Evolutionary conservation across 2,329 filamentous ascomycete genomes (phyloP).

Genomic region (Neurospora crassa): DNA sequence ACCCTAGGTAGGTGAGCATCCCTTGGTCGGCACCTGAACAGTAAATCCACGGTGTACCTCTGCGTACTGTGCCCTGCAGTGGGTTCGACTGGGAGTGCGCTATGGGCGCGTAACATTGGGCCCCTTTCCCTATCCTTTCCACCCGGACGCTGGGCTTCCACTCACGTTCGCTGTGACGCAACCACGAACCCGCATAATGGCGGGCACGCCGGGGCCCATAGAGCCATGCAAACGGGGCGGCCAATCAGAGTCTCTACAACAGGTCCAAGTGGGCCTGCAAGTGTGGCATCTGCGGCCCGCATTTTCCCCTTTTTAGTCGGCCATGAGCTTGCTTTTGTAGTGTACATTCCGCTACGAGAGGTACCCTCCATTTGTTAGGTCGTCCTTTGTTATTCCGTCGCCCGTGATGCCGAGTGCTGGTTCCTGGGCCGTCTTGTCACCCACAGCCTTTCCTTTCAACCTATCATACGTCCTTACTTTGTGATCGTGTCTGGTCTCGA

Average conservation of each 20-base stretch:
- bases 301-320: background rate
- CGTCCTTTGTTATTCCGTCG: background rate
- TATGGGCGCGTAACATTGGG: background rate
- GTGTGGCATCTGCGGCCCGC: background rate
- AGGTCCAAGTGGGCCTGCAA: background rate
- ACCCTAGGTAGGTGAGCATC: background rate
- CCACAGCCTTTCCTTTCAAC: background rate
- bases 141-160: background rate
- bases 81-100: background rate
- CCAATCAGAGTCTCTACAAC: background rate
- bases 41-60: background rate
- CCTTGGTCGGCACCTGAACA: background rate
- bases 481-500: background rate
- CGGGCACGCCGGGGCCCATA: background rate
- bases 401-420: background rate
- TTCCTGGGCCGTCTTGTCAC: background rate
- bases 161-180: background rate
- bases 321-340: background rate
- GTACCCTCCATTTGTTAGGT: background rate
- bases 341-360: background rate
- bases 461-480: background rate
- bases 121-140: background rate
- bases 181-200: background rate
- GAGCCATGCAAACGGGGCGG: background rate
- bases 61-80: background rate